Evolutionary conservation across 768 basidiomycete species (phyloP).

Genomic region (Lyophyllum decastes): DNA sequence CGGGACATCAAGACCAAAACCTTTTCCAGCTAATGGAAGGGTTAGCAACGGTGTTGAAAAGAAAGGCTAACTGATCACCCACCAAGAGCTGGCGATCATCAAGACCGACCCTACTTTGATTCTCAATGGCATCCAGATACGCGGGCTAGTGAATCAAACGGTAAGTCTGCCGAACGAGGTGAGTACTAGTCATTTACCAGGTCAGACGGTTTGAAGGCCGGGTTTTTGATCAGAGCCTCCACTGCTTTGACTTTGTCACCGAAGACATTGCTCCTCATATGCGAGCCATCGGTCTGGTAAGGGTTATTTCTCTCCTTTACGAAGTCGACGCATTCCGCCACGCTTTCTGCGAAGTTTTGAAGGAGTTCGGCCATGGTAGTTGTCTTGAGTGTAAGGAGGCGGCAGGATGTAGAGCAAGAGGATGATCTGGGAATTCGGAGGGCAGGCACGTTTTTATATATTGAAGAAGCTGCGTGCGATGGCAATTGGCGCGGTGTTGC

Average conservation of each 20-base stretch:
- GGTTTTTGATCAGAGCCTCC: slow-evolving; percentile 27
- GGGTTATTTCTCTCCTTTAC: slow-evolving; percentile 24
- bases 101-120: slow-evolving; percentile 39
- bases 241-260: slow-evolving; percentile 30
- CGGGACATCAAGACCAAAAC: slow-evolving; percentile 61
- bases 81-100: slow-evolving; percentile 67
- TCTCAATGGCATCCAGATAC: slow-evolving; percentile 46
- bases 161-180: neutral
- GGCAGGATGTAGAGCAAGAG: slow-evolving; percentile 7
- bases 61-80: slow-evolving; percentile 21
- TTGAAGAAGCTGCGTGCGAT: neutral
- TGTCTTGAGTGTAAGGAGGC: slow-evolving; percentile 16
- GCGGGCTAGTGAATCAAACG: slow-evolving; percentile 40
- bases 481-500: slow-evolving; percentile 3
- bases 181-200: slow-evolving; percentile 23
- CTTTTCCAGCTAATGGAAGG: slow-evolving; percentile 61
- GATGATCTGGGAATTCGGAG: slow-evolving; percentile 2
- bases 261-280: slow-evolving; percentile 14
- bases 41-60: slow-evolving; percentile 5
- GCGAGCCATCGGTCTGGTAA: slow-evolving; percentile 36
- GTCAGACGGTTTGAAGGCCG: slow-evolving; percentile 26
- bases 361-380: slow-evolving; percentile 3
- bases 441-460: slow-evolving; percentile 3
- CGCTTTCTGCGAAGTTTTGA: slow-evolving; percentile 15
- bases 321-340: slow-evolving; percentile 26